phyloP scores from a whole-genome alignment of 2,329 filamentous ascomycete genomes.

The Penicillium sp. region DNA sequence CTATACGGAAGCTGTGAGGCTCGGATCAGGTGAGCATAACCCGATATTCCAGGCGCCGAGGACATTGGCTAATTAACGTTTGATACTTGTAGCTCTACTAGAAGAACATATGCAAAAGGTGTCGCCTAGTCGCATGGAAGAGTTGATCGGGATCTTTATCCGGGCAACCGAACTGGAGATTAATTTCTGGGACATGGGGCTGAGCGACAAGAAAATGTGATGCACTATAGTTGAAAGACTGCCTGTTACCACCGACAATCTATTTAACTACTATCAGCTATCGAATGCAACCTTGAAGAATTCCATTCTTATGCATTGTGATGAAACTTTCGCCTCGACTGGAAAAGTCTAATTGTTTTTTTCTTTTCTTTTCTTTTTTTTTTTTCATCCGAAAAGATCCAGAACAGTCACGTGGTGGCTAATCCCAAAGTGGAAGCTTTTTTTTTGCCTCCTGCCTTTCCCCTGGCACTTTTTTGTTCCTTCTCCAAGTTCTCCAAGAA shows the following conservation, averaged over 20 bases:
- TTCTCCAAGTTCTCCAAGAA: constrained; percentile 18
- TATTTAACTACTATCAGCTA: not conserved
- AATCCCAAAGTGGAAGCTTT: constrained; percentile 27
- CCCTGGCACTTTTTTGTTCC: constrained; percentile 23
- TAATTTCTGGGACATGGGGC: constrained; percentile 71
- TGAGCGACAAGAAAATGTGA: constrained; percentile 32
- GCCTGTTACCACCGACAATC: too few relatives aligned
- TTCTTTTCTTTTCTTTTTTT: too few relatives aligned
- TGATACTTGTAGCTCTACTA: constrained; percentile 58
- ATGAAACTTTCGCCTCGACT: too few relatives aligned
- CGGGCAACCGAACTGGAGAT: constrained; percentile 79
- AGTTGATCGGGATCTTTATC: constrained; percentile 79
- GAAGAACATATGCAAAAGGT: constrained; percentile 72
- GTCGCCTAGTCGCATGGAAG: constrained; percentile 72
- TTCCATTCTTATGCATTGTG: too few relatives aligned
- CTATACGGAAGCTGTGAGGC: constrained; percentile 68
- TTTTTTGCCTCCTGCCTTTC: constrained; percentile 26
- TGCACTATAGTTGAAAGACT: too few relatives aligned
- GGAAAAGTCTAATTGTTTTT: too few relatives aligned
- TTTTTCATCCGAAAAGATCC: too few relatives aligned
- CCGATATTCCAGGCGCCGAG: not conserved
- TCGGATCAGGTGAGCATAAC: constrained; percentile 61
- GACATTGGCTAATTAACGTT: not conserved
- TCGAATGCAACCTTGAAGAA: not conserved
- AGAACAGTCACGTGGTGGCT: constrained; percentile 12